These are phyloP conservation scores for Coniella vitis DNA, from an alignment of 2,329 filamentous ascomycete species.

Conservation along the genomic window DNA sequence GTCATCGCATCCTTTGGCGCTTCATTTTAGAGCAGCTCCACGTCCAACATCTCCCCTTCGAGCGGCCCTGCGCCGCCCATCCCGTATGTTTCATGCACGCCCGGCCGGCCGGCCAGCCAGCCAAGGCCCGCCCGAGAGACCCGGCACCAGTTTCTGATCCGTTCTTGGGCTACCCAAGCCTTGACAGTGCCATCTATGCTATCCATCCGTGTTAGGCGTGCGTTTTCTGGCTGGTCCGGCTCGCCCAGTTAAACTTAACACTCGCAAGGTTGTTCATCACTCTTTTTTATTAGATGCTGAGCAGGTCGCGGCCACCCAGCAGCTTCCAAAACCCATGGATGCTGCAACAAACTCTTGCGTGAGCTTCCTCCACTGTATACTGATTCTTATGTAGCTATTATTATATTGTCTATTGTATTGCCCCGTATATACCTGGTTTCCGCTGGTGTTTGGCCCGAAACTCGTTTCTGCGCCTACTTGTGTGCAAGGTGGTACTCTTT, in stretches of 20 bases:
- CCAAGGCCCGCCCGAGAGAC: neutral
- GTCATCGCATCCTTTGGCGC: constrained; percentile 1
- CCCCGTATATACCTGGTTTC: neutral
- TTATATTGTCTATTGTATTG: neutral
- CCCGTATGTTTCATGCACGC: neutral
- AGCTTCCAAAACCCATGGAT: neutral
- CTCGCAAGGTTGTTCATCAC: too few relatives aligned
- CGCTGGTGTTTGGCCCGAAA: neutral
- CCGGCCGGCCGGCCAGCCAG: too few relatives aligned
- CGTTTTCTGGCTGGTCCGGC: too few relatives aligned
- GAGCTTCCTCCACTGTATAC: constrained; percentile 1
- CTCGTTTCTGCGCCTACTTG: neutral
- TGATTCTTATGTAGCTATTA: constrained; percentile 1
- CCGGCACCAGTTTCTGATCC: neutral
- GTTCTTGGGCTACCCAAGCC: neutral
- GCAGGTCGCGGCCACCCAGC: neutral
- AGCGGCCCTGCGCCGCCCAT: neutral
- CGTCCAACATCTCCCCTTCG: too few relatives aligned
- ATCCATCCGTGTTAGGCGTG: too few relatives aligned
- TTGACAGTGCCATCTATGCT: neutral
- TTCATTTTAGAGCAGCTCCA: too few relatives aligned
- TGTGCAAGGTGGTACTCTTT: neutral
- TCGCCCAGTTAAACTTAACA: too few relatives aligned
- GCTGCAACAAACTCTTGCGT: neutral
- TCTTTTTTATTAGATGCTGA: neutral